Conservation (phyloP, 2,329 filamentous ascomycete species). For the Atkinsonella texensis region DNA sequence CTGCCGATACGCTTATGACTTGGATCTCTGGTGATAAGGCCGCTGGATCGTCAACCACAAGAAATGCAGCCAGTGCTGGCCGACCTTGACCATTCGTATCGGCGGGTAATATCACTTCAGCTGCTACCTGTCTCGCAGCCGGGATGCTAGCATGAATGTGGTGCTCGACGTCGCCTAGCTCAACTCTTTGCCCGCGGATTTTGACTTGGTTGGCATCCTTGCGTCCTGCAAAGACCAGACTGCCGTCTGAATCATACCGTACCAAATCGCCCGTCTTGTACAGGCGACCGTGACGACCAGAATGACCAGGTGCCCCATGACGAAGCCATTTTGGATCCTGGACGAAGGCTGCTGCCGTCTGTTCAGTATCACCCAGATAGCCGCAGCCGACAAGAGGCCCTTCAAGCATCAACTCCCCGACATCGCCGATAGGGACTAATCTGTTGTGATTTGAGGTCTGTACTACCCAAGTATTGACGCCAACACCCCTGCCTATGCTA, state of each 20-base stretch:
- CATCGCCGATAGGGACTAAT: conserved; percentile 18
- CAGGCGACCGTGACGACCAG: conserved; percentile 13
- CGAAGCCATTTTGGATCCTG: conserved; percentile 22
- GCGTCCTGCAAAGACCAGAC: conserved; percentile 32
- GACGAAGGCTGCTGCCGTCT: conserved; percentile 32
- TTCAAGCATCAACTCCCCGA: conserved; percentile 26
- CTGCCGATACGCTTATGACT: background rate
- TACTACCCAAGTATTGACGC: conserved; percentile 1
- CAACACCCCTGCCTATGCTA: background rate
- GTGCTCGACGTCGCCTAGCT: conserved; percentile 21
- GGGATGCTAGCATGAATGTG: background rate
- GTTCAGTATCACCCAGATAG: conserved; percentile 34
- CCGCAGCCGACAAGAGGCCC: conserved; percentile 34
- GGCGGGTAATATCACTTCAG: background rate
- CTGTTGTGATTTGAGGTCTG: background rate
- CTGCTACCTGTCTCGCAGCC: background rate
- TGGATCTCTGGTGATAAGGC: background rate
- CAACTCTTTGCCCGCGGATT: conserved; percentile 40
- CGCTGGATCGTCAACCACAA: background rate
- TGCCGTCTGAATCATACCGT: conserved; percentile 20
- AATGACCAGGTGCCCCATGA: background rate
- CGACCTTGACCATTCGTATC: background rate
- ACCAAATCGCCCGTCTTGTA: conserved; percentile 38
- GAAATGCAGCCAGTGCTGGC: background rate
- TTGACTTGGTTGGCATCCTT: conserved; percentile 42